Evolutionary conservation across 208 protist species (phyloP), one percentile per base, ranked within the genome.

Genomic region (Strigomonas culicis): DNA sequence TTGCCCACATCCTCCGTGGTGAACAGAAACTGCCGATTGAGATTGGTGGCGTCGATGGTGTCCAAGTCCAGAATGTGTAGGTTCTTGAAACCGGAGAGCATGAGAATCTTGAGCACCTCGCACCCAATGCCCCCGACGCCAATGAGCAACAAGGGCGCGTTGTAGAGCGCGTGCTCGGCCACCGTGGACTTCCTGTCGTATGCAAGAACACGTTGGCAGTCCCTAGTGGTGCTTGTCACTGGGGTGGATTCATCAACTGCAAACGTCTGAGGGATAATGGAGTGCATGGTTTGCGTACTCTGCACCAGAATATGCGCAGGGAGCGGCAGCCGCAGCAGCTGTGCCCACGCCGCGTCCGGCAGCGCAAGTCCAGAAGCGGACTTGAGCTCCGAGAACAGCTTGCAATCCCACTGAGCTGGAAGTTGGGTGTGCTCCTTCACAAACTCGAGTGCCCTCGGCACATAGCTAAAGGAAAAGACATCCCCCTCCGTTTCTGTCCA

Each of bases 11-110:
- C 97, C 22, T 88, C 50, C 43, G 74, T 74, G 55, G 88, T 81
- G 75, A 99, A 99, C 17, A 99, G 88, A 80, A 99, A 99, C 78
- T 99, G 99, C 4, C 99, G 70, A 77, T 99, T 99, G 15, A 99
- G 77, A 67, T 99, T 99, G 32, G 89, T 98, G 8, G 98, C 87
- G 63, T 99, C 99, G 57, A 99, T 99, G 0, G 97, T 99, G 79
- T 99, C 98, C 27, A 99, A 80, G 74, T 99, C 98, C 77, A 99
- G 84, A 21, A 99, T 75, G 50, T 98, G 86, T 22, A 99, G 92
- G 68, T 97, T 36, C 19, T 60, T 59, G 75, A 99, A 99, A 19
- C 98, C 98, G 31, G 75, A 72, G 19, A 99, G 72, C 4, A 98
- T 94, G 0, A 99, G 75, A 61, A 98, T 97, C 81, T 99, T 99